Percentiles rank a stretch among this genome's conserved stretches.
These are phyloP conservation scores for Tieghemostelium lacteum DNA, from an alignment of 78 protist genomes.

Conservation along the genomic window DNA sequence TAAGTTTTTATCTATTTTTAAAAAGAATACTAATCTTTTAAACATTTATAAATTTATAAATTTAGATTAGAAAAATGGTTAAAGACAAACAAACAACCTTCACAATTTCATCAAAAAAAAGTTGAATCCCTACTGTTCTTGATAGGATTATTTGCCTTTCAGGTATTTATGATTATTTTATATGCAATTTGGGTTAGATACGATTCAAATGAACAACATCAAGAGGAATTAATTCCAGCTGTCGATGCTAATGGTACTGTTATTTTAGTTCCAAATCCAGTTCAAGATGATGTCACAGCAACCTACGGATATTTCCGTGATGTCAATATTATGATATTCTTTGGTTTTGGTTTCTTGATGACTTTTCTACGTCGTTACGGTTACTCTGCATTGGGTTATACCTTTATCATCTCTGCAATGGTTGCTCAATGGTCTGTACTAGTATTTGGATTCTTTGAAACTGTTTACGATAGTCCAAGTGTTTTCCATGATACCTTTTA, in stretches of 20 bases:
- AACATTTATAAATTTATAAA: too few relatives aligned
- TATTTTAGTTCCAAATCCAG: background rate
- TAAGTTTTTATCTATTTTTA: too few relatives aligned
- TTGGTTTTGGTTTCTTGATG: slow-evolving; percentile 98
- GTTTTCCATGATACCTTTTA: background rate
- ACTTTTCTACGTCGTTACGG: slow-evolving; percentile 84
- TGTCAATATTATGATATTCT: slow-evolving; percentile 93
- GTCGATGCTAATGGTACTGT: background rate
- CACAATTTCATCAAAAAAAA: background rate
- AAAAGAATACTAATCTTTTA: too few relatives aligned
- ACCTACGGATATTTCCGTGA: slow-evolving; percentile 86
- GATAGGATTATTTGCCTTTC: slow-evolving; percentile 33
- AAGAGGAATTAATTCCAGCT: too few relatives aligned
- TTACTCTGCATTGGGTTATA: slow-evolving; percentile 86
- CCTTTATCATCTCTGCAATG: slow-evolving; percentile 82
- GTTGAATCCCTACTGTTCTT: background rate
- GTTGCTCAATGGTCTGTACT: slow-evolving; percentile 88
- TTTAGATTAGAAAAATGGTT: background rate
- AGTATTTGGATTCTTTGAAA: slow-evolving; percentile 76
- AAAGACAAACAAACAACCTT: background rate
- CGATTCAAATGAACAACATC: background rate
- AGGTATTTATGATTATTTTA: slow-evolving; percentile 49
- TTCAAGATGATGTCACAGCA: slow-evolving; percentile 8
- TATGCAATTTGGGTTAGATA: slow-evolving; percentile 57
- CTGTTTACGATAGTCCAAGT: slow-evolving; percentile 8